These are phyloP conservation scores for Leptodontidium sp. DNA, from an alignment of 2,329 filamentous ascomycete species.

Conservation along the genomic window DNA sequence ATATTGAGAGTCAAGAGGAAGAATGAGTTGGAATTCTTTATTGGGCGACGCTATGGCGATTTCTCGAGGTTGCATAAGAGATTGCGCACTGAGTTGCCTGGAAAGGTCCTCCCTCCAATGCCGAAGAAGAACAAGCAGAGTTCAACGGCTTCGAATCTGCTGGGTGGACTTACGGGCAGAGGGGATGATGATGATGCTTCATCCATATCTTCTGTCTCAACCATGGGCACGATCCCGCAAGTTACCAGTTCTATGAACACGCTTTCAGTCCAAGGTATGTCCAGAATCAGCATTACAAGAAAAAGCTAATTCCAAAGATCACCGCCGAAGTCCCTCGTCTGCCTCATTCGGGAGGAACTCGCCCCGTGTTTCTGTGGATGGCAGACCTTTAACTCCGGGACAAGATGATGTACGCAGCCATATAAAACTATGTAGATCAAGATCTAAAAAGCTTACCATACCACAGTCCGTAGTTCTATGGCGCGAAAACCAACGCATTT, in stretches of 20 bases:
- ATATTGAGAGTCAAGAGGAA: constrained; percentile 84
- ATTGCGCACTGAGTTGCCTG: constrained; percentile 85
- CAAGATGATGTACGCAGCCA: constrained; percentile 33
- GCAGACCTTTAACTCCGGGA: constrained; percentile 30
- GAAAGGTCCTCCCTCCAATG: constrained; percentile 85
- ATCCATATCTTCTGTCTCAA: constrained; percentile 68
- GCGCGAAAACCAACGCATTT: constrained; percentile 90
- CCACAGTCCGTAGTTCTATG: constrained; percentile 69
- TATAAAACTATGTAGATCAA: constrained; percentile 14
- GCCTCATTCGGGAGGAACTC: constrained; percentile 49
- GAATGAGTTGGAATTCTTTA: constrained; percentile 77
- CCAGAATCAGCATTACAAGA: not conserved
- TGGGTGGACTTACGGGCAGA: constrained; percentile 60
- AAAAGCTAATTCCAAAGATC: constrained; percentile 41
- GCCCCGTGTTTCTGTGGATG: constrained; percentile 57
- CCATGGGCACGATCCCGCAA: constrained; percentile 35
- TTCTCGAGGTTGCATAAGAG: constrained; percentile 83
- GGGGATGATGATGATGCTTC: constrained; percentile 77
- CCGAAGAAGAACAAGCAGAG: constrained; percentile 92
- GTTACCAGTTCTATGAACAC: constrained; percentile 43
- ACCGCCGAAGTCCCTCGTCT: constrained; percentile 50
- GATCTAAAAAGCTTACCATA: constrained; percentile 27
- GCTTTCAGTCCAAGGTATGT: constrained; percentile 54
- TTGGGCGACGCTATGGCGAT: constrained; percentile 88
- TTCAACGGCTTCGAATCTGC: constrained; percentile 67